Base-by-base conservation (phyloP, 768 basidiomycete genomes). In the Coprinopsis strossmayeri region DNA sequence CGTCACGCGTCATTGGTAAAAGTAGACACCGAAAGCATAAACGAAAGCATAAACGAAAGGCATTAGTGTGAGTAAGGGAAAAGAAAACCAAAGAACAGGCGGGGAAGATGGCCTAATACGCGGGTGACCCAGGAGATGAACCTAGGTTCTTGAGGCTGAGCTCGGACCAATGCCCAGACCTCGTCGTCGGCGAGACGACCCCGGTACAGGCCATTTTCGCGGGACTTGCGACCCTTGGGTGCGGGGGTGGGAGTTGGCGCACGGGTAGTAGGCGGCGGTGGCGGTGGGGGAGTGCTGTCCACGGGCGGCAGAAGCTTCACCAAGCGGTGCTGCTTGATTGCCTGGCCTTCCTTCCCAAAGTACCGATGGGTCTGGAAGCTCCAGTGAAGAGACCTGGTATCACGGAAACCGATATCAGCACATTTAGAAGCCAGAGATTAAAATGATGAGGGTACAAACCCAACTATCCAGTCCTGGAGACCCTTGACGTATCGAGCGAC, bases 381-480 rank as follows among this genome's bases (percentile, higher is more conserved):
- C 86, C 86, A 88, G 52, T 84, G 77, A 32, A 86, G 62, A 30
- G 77, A 75, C 3, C 76, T 77, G 50, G 13, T 9, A 38, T 10
- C 5, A 17, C 35, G 17, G 35, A 9, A 7, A 7, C 35, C 10
- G 35, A 10, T 17, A 38, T 11, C 35, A 38, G 35, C 11, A 34
- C 40, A 17, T 32, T 23, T 21, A 5, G 9, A 28, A 24, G 12
- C 2, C 18, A 45, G 18, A 20, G 23, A 12, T n/a, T 40, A 48
- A 39, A 52, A 48, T 15, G n/a, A 25, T 35, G 37, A 27, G 21
- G 18, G 23, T 48, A 54, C 68, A 32, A 61, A 79, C 66, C 82
- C 86, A 26, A 83, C 76, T 53, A 84, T 82, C 85, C 84, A 85
- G 52, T 81, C 73, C 54, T 78, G 77, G 26, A 87, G 61, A n/a